A percentile compares a stretch with the other conserved stretches of the same genome.
Conservation (phyloP, 1,284 basidiomycete genomes). For the Melanopsichium pennsylvanicum region DNA sequence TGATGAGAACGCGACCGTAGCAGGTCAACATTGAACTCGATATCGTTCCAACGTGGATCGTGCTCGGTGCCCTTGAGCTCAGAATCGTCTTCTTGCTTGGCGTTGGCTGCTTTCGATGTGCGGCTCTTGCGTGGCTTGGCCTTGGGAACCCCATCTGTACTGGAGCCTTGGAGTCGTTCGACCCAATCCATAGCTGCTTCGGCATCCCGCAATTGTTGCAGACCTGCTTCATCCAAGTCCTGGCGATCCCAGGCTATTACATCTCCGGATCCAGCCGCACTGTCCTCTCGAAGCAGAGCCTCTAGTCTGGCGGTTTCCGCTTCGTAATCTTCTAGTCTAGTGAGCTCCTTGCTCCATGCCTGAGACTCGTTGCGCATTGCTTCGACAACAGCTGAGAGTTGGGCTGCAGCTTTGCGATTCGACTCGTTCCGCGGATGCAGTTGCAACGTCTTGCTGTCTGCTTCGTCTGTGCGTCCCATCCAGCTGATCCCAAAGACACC, state of each 20-base stretch:
- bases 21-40: constrained; percentile 52
- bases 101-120: constrained; percentile 28
- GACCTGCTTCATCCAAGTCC: constrained; percentile 32
- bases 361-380: constrained; percentile 44
- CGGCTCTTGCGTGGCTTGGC: constrained; percentile 24
- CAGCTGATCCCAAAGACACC: constrained; percentile 58
- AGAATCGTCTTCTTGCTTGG: constrained; percentile 5
- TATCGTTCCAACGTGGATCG: constrained; percentile 43
- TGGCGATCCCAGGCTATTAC: constrained; percentile 33
- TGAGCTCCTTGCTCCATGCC: constrained; percentile 48
- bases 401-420: constrained; percentile 46
- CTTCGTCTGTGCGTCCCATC: constrained; percentile 35
- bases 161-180: constrained; percentile 8
- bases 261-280: constrained; percentile 27
- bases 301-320: constrained; percentile 38
- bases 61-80: constrained; percentile 47
- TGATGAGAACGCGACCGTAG: constrained; percentile 41
- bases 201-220: constrained; percentile 40
- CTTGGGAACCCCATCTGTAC: constrained; percentile 8
- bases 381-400: constrained; percentile 40
- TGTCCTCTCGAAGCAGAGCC: constrained; percentile 19
- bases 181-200: constrained; percentile 37
- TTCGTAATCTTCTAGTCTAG: constrained; percentile 41
- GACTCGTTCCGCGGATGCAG: constrained; percentile 56
- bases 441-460: constrained; percentile 17